Base-by-base conservation (phyloP, 2,329 filamentous ascomycete genomes). In the Fusarium sp. region DNA sequence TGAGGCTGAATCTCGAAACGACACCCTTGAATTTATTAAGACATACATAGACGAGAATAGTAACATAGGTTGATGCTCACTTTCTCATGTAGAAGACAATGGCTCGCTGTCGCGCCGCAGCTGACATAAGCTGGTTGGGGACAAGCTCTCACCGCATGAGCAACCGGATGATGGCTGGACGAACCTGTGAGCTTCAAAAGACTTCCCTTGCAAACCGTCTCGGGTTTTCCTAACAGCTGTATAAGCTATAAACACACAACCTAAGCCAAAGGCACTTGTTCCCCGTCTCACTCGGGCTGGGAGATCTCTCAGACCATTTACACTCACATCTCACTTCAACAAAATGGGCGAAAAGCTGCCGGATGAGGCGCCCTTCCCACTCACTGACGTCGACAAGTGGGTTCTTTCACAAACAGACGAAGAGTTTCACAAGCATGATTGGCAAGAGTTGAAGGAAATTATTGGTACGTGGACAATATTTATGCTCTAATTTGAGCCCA, bases 381-480 rank as follows among this genome's bases (percentile, higher is more conserved):
- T 90, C 65, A 89, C 87, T 1, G 87, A 87, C 4, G 79, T 83
- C 40, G 88, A 90, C 76, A 85, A 79, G 76, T 86, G 83, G 84
- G 81, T 89, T 36, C 79, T 90, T 17, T 87, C 87, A 31, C 83
- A 86, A 68, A 88, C 88, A 1, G 94, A 98, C 75, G 86, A 90
- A 21, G 85, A 92, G 49, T 97, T 92, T 78, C 81, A 84, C 64
- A 85, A 85, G 44, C 89, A 94, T 78, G 85, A 87, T 47, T 98
- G 94, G 95, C 84, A 89, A 14, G 85, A 92, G 58, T 85, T 96
- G 65, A 88, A 86, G 76, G 81, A 87, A 11, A 87, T 96, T 57
- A 89, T 94, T 69, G 81, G 88, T 90, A 78, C 73, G 84, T 69
- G 24, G 39, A 14, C 28, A 14, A 33, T 17, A 43, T 42, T 22